phyloP scores from a whole-genome alignment of 23 red algal genomes.

The Gracilaria vermiculophylla region DNA sequence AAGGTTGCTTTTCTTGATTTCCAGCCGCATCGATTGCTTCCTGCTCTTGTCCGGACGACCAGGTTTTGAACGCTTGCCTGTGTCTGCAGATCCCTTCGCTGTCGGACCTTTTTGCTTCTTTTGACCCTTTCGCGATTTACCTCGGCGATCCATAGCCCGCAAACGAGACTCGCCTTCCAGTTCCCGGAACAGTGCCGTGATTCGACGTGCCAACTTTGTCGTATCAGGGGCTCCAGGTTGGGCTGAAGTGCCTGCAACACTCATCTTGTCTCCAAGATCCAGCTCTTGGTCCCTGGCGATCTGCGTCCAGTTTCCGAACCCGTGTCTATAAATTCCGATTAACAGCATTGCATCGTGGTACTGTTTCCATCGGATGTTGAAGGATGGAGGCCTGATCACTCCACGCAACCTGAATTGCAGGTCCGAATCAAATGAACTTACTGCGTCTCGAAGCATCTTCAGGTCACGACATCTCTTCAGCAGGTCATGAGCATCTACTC shows the following conservation, averaged over 20 bases:
- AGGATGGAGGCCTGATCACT: slow-evolving; percentile 58
- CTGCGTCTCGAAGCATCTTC: slow-evolving; percentile 50
- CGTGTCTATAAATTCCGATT: slow-evolving; percentile 81
- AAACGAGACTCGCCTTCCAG: slow-evolving; percentile 39
- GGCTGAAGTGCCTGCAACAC: slow-evolving; percentile 35
- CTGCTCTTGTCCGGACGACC: neutral
- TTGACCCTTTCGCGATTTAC: slow-evolving; percentile 21
- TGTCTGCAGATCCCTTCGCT: slow-evolving; percentile 7
- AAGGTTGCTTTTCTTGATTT: slow-evolving; percentile 52
- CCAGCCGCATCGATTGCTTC: slow-evolving; percentile 17
- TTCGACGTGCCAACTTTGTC: slow-evolving; percentile 70
- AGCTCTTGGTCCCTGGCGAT: slow-evolving; percentile 78
- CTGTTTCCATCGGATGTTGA: slow-evolving; percentile 71
- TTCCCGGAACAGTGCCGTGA: slow-evolving; percentile 67
- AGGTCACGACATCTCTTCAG: slow-evolving; percentile 69
- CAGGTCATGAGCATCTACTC: slow-evolving; percentile 72
- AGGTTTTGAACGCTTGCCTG: neutral
- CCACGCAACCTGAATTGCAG: slow-evolving; percentile 68
- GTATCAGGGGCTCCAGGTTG: slow-evolving; percentile 77
- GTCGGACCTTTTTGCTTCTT: slow-evolving; percentile 19
- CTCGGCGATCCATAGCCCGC: neutral
- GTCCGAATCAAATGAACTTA: slow-evolving; percentile 57
- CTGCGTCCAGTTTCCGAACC: slow-evolving; percentile 84
- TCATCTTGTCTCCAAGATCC: slow-evolving; percentile 75
- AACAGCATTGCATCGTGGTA: slow-evolving; percentile 84